phyloP scores from a whole-genome alignment of 1,284 basidiomycete genomes.

The Ceratobasidium papillatum region DNA sequence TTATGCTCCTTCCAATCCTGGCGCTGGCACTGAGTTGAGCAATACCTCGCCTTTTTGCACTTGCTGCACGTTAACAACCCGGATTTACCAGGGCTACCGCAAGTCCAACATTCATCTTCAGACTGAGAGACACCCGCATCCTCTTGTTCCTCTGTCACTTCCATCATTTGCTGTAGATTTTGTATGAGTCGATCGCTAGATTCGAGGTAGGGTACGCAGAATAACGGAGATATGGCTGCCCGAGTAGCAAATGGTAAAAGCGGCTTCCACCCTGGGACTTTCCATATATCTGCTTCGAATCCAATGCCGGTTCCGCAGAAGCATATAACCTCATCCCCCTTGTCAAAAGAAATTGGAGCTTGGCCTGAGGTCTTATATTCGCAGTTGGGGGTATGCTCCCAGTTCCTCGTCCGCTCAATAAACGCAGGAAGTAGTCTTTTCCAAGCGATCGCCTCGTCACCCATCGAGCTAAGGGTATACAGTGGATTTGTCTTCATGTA shows the following conservation, averaged over 20 bases:
- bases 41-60: slow-evolving; percentile 28
- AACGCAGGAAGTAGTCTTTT: slow-evolving; percentile 31
- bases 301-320: slow-evolving; percentile 23
- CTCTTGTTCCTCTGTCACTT: not conserved
- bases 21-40: slow-evolving; percentile 6
- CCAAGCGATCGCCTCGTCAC: slow-evolving; percentile 7
- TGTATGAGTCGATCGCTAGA: not conserved
- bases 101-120: not conserved
- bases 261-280: not conserved
- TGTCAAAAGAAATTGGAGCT: not conserved
- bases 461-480: not conserved
- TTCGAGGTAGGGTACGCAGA: slow-evolving; percentile 8
- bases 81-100: slow-evolving; percentile 2
- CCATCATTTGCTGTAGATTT: not conserved
- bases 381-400: slow-evolving; percentile 12
- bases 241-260: slow-evolving; percentile 23
- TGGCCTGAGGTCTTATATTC: not conserved
- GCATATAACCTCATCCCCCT: slow-evolving; percentile 2
- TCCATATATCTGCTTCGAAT: not conserved
- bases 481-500: not conserved
- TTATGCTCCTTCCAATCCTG: slow-evolving; percentile 23
- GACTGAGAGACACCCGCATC: too few species aligned
- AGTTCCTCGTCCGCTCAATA: slow-evolving; percentile 21
- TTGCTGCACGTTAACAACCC: slow-evolving; percentile 2
- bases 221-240: slow-evolving; percentile 9